Conservation (phyloP, 73 alveolate species). For the Paramecium biaurelia region DNA sequence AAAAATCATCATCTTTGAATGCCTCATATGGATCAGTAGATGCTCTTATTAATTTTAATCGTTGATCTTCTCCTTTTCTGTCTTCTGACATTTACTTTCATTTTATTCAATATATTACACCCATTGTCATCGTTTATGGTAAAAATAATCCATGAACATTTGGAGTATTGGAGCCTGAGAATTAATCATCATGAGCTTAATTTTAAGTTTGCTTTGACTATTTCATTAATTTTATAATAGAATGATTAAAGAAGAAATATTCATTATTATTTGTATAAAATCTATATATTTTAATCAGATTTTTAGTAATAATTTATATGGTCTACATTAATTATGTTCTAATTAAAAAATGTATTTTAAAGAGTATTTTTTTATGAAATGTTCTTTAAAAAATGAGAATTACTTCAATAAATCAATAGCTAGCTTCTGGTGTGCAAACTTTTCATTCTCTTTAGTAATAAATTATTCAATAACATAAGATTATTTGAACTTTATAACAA, state of each 20-base stretch:
- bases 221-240: not conserved
- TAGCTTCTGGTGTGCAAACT: conserved; percentile 75
- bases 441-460: conserved; percentile 74
- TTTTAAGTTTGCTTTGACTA: not conserved
- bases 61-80: not conserved
- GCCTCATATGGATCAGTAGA: conserved; percentile 48
- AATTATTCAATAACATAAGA: no score
- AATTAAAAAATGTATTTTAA: conserved; percentile 70
- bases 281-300: not conserved
- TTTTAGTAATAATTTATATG: not conserved
- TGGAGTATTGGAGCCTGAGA: conserved; percentile 38
- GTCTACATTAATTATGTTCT: not conserved
- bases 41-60: conserved; percentile 33
- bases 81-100: conserved; percentile 30
- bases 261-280: not conserved
- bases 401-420: conserved; percentile 80
- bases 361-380: conserved; percentile 79
- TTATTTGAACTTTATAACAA: no score
- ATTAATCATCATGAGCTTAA: conserved; percentile 18
- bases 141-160: conserved; percentile 7
- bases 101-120: not conserved
- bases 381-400: conserved; percentile 80
- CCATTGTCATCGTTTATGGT: not conserved
- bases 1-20: conserved; percentile 34
- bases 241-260: not conserved